Evolutionary conservation across 2,329 filamentous ascomycete species (phyloP), one percentile per base, ranked within the genome.

Genomic region (Xylaria sp.): DNA sequence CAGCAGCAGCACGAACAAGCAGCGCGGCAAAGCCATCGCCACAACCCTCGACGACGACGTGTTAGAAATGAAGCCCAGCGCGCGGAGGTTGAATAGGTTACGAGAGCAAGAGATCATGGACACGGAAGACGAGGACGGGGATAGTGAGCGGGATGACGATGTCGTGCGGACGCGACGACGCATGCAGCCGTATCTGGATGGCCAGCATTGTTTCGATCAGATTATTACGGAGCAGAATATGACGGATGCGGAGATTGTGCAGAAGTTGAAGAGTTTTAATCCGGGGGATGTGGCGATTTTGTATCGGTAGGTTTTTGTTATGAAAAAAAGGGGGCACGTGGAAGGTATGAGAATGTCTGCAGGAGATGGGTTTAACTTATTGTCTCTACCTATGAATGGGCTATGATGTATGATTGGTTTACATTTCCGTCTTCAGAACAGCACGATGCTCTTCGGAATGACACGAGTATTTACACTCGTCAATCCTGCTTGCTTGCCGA

Each of bases 121-220:
- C 4, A 30, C 23, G 11, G 54, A 58, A 6, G 44, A 48, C 2
- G 37, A 58, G 2, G 52, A 55, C 57, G n/a, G 66, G 59, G 49
- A 68, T 30, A 30, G 23, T 58, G 55, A 57, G 1, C 50, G 13
- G 3, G 44, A 55, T 5, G 58, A 55, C 1, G 65, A 61, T 4
- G 78, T 64, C 50, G 71, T 63, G 47, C 73, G 64, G 60, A 66
- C 37, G 19, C 70, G 55, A 57, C 44, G 50, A 16, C 55, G 80
- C 30, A 69, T 93, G 70, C 79, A 86, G 65, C 81, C 78, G 68
- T 93, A 90, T 69, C 80, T 88, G 9, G 88, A 93, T 73, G 91
- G 90, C 0, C 82, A 82, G 65, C 88, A 91, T 71, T 85, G 83
- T 67, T 89, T 93, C 73, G 91, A 94, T 75, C 86, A 92, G 78